A percentile compares a stretch with the other conserved stretches of the same genome.
These are phyloP conservation scores for Hortaea sp. DNA, from an alignment of 2,329 filamentous ascomycete species.

Conservation along the genomic window DNA sequence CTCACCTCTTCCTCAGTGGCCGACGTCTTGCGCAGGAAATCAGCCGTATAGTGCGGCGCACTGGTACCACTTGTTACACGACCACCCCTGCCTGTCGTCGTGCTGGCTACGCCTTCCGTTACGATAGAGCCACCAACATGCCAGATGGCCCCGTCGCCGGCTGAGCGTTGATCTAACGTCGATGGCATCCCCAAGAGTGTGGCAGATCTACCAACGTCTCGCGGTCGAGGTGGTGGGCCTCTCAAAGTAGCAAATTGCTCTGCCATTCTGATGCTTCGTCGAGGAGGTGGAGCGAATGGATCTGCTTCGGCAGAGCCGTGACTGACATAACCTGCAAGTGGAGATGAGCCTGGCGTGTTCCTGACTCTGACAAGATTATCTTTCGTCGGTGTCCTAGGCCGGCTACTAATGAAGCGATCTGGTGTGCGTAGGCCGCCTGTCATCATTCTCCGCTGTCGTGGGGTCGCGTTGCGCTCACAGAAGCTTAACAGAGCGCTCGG, in stretches of 20 bases:
- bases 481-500: constrained; percentile 12
- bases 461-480: constrained; percentile 11
- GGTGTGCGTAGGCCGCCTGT: constrained; percentile 26
- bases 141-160: constrained; percentile 65
- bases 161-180: constrained; percentile 13
- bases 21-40: constrained; percentile 38
- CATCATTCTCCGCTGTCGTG: constrained; percentile 12
- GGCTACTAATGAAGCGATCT: constrained; percentile 49
- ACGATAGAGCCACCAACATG: constrained; percentile 56
- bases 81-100: constrained; percentile 52
- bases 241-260: constrained; percentile 16
- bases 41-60: constrained; percentile 53
- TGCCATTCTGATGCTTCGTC: constrained; percentile 8
- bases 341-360: background rate
- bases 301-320: constrained; percentile 6
- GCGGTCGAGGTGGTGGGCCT: constrained; percentile 2
- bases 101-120: constrained; percentile 26
- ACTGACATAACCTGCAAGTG: background rate
- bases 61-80: constrained; percentile 61
- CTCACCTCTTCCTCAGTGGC: constrained; percentile 28
- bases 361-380: constrained; percentile 10
- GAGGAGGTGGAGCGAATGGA: constrained; percentile 16
- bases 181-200: constrained; percentile 2
- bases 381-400: constrained; percentile 18
- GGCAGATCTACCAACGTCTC: background rate